phyloP scores from a whole-genome alignment of 345 rosid species.

The Tarenaya hassleriana region DNA sequence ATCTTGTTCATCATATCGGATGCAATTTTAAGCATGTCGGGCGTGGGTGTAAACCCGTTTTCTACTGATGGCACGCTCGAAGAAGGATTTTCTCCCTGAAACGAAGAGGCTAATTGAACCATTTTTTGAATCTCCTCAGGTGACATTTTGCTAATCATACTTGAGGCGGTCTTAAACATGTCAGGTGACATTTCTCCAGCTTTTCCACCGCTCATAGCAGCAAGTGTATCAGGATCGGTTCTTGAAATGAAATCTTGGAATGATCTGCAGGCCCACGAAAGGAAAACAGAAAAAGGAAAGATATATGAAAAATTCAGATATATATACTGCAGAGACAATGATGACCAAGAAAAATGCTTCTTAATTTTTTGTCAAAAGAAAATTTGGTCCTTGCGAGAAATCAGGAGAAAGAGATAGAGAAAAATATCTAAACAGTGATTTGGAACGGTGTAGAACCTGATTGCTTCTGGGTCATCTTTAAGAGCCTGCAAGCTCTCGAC shows the following conservation, averaged over 20 bases:
- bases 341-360: background rate
- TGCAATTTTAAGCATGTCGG: slow-evolving; percentile 81
- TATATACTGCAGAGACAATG: background rate
- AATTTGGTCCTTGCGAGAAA: slow-evolving; percentile 2
- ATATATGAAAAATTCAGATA: background rate
- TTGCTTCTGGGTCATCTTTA: slow-evolving; percentile 69
- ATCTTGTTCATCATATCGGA: slow-evolving; percentile 77
- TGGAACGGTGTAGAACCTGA: slow-evolving; percentile 44
- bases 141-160: slow-evolving; percentile 83
- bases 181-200: slow-evolving; percentile 72
- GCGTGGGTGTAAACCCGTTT: slow-evolving; percentile 44
- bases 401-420: slow-evolving; percentile 11
- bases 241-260: slow-evolving; percentile 73
- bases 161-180: slow-evolving; percentile 76
- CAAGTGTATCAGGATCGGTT: slow-evolving; percentile 62
- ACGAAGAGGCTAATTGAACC: slow-evolving; percentile 76
- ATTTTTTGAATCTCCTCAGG: slow-evolving; percentile 84
- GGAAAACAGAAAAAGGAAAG: background rate
- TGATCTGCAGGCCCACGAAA: slow-evolving; percentile 39
- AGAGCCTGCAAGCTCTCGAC: slow-evolving; percentile 54
- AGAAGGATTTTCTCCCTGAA: slow-evolving; percentile 47
- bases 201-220: slow-evolving; percentile 65
- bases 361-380: slow-evolving; percentile 8
- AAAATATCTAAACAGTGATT: slow-evolving; percentile 18
- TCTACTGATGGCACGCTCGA: slow-evolving; percentile 28